Evolutionary conservation across 768 basidiomycete species (phyloP).

Genomic region (Suillus discolor): DNA sequence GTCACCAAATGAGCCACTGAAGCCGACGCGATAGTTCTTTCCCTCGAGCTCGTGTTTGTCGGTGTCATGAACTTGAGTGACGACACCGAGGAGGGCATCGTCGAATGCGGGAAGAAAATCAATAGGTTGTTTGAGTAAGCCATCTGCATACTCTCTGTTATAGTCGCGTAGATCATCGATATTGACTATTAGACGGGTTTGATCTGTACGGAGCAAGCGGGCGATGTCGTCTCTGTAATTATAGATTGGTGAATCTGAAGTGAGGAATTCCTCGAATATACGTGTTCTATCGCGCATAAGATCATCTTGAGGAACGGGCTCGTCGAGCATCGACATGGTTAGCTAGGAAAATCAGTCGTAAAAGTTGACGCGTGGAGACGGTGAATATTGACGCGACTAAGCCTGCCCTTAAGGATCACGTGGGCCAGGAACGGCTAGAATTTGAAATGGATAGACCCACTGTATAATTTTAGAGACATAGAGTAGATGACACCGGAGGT

Average conservation of each 20-base stretch:
- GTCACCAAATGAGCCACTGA: constrained; percentile 97
- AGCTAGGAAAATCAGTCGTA: neutral
- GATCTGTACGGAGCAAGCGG: constrained; percentile 79
- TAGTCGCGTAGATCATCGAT: constrained; percentile 95
- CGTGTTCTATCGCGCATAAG: constrained; percentile 76
- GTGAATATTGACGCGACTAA: constrained; percentile 24
- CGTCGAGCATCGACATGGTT: constrained; percentile 43
- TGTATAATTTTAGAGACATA: too few relatives aligned
- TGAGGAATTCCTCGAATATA: constrained; percentile 82
- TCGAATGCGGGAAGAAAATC: constrained; percentile 91
- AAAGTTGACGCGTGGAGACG: constrained; percentile 25
- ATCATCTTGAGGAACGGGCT: constrained; percentile 68
- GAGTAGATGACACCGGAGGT: neutral
- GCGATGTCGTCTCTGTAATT: constrained; percentile 87
- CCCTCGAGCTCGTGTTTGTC: constrained; percentile 82
- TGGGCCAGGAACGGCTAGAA: neutral
- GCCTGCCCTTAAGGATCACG: constrained; percentile 35
- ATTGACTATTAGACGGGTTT: constrained; percentile 91
- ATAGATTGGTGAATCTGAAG: constrained; percentile 63
- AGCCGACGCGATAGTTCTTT: constrained; percentile 84
- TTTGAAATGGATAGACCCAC: too few relatives aligned
- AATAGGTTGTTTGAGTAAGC: constrained; percentile 85
- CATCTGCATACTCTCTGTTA: constrained; percentile 84
- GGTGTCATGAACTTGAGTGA: constrained; percentile 72
- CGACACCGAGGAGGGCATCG: constrained; percentile 72